phyloP scores from a whole-genome alignment of 371 early-diverging fungal species.

The Saksenaea oblongispora region DNA sequence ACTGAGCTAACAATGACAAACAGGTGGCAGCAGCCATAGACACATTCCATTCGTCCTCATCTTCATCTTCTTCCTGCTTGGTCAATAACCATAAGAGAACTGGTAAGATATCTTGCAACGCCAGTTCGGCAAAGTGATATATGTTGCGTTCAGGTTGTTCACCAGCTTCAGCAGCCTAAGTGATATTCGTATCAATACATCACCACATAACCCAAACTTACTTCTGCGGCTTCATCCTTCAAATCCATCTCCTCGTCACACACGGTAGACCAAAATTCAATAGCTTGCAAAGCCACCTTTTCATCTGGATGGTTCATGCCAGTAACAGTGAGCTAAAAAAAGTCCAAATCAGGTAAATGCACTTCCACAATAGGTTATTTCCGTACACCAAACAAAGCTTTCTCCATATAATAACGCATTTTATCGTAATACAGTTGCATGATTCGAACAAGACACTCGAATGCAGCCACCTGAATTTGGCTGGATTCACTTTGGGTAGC shows the following conservation, averaged over 20 bases:
- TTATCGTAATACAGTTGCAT: conserved; percentile 94
- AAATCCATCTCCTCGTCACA: conserved; percentile 92
- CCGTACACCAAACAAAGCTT: conserved; percentile 86
- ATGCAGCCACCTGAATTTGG: conserved; percentile 83
- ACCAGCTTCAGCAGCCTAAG: conserved; percentile 57
- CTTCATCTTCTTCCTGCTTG: conserved; percentile 94
- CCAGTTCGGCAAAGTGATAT: conserved; percentile 77
- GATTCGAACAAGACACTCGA: conserved; percentile 94
- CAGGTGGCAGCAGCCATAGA: conserved; percentile 98
- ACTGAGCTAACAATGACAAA: conserved; percentile 83
- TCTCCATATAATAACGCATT: conserved; percentile 94
- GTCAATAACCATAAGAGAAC: conserved; percentile 88
- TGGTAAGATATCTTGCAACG: conserved; percentile 80
- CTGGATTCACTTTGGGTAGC: conserved; percentile 81
- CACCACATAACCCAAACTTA: conserved; percentile 12
- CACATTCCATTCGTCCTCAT: conserved; percentile 97
- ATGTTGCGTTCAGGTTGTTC: conserved; percentile 57
- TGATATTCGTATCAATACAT: background rate
- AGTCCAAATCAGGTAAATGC: background rate
- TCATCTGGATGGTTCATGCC: conserved; percentile 84
- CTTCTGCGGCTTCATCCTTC: conserved; percentile 49
- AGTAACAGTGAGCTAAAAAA: conserved; percentile 74
- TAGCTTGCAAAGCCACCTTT: conserved; percentile 90
- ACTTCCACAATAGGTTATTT: background rate
- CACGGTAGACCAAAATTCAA: conserved; percentile 98